Base-by-base conservation (phyloP, 2,329 filamentous ascomycete genomes). In the Magnaporthales sp. region DNA sequence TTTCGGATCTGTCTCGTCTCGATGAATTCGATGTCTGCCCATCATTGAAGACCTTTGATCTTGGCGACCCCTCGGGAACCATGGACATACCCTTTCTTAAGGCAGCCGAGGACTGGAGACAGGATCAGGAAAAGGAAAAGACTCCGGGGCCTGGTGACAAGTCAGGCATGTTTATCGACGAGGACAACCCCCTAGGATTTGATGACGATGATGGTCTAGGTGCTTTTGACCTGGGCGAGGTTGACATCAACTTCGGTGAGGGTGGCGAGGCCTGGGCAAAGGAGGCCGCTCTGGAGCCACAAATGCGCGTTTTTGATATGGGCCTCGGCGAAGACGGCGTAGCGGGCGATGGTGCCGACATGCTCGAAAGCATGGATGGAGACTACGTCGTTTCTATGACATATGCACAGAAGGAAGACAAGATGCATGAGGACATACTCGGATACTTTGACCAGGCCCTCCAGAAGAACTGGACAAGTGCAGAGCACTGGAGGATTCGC, bases 401-500 rank as follows among this genome's bases (percentile, higher is more conserved):
- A 56, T 90, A 90, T 71, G 80, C 83, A 19, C 83, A 86, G 65
- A 87, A 87, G 66, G 83, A 84, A 64, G 91, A 92, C 72, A 83
- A 83, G 74, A 80, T 90, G 75, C 93, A 97, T 74, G 92, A 98
- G 72, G 94, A 97, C 73, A 97, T 99, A 67, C 84, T 99, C n/a
- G 91, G 91, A 74, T 99, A 98, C 80, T 99, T 99, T 74, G 95
- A 99, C 76, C 92, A 97, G 74, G 93, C 94, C 2, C 80, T 98
- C 60, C 92, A 95, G 75, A 98, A 97, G 84, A 97, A 97, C 74
- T 99, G 95, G 94, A 90, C 91, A 6, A 96, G 93, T 63, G 94
- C 95, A n/a, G 95, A 98, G 76, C 95, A 99, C 78, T 99, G 95
- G 95, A 90, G 94, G 71, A 98, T 99, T 74, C 86, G 91, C 69